Conservation (phyloP, 2,329 filamentous ascomycete genomes). For the Ascochyta rabiei region DNA sequence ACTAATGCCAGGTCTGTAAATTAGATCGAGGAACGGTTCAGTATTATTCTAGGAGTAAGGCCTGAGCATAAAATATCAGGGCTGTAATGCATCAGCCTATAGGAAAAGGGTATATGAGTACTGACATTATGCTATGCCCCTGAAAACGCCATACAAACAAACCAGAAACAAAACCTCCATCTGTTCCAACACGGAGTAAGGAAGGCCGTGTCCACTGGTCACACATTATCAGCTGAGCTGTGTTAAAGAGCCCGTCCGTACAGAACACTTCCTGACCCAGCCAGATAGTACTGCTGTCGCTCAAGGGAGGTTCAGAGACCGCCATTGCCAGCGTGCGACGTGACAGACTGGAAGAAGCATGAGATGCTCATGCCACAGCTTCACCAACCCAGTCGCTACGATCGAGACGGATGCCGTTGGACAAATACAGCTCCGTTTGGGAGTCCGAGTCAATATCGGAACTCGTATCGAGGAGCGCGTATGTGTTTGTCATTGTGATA, state of each 20-base stretch:
- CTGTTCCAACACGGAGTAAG: neutral
- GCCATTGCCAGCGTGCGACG: too few species aligned
- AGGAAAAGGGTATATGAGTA: constrained; percentile 1
- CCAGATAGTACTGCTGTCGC: neutral
- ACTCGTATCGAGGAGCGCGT: constrained; percentile 39
- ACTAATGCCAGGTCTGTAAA: neutral
- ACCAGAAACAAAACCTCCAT: neutral
- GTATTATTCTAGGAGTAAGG: neutral
- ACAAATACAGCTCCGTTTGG: constrained; percentile 32
- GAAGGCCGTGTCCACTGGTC: too few species aligned
- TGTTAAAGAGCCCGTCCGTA: too few species aligned
- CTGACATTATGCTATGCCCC: constrained; percentile 1
- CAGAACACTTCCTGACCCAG: neutral
- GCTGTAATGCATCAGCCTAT: neutral
- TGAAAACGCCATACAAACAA: neutral
- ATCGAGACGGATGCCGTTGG: constrained; percentile 27
- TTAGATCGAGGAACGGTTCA: too few species aligned
- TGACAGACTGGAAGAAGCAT: too few species aligned
- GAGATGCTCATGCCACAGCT: constrained; percentile 23
- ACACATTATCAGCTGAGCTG: neutral
- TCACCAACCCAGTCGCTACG: constrained; percentile 28
- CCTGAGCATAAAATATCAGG: neutral
- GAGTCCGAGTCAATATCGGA: constrained; percentile 34
- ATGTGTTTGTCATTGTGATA: constrained; percentile 36
- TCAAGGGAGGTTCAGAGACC: neutral